These are phyloP conservation scores for Hypholoma fasciculare DNA, from an alignment of 768 basidiomycete species.

Conservation along the genomic window DNA sequence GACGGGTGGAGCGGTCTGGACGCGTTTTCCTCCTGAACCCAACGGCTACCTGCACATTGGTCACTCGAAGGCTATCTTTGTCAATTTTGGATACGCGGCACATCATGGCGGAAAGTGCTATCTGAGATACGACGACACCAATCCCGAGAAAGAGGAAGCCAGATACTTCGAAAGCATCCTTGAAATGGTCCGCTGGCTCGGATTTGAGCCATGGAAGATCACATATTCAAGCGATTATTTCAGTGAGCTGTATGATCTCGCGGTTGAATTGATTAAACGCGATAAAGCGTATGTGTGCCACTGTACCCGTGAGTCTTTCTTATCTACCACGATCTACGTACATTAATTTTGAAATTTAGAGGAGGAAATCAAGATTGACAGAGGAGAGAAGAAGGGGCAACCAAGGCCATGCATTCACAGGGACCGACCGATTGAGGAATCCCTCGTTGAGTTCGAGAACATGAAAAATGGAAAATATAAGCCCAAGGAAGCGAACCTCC, in stretches of 20 bases:
- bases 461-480: slow-evolving; percentile 92
- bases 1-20: slow-evolving; percentile 85
- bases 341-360: slow-evolving; percentile 44
- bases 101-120: slow-evolving; percentile 92
- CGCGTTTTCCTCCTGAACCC: slow-evolving; percentile 98
- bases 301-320: slow-evolving; percentile 76
- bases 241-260: slow-evolving; percentile 80
- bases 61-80: slow-evolving; percentile 97
- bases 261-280: slow-evolving; percentile 82
- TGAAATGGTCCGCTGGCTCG: slow-evolving; percentile 95
- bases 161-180: slow-evolving; percentile 95
- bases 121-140: slow-evolving; percentile 96
- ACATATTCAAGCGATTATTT: slow-evolving; percentile 99
- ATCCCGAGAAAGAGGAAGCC: slow-evolving; percentile 97
- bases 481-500: slow-evolving; percentile 88
- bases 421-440: slow-evolving; percentile 82
- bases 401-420: slow-evolving; percentile 89
- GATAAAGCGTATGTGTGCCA: slow-evolving; percentile 96
- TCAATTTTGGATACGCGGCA: slow-evolving; percentile 98
- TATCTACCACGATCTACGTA: no score
- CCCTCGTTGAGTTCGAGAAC: slow-evolving; percentile 81
- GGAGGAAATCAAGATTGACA: slow-evolving; percentile 87
- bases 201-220: slow-evolving; percentile 98
- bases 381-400: slow-evolving; percentile 82
- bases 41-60: slow-evolving; percentile 96